A percentile compares a stretch with the other conserved stretches of the same genome.
These are phyloP conservation scores for Aureoboletus auriporus DNA, from an alignment of 768 basidiomycete species.

Conservation along the genomic window DNA sequence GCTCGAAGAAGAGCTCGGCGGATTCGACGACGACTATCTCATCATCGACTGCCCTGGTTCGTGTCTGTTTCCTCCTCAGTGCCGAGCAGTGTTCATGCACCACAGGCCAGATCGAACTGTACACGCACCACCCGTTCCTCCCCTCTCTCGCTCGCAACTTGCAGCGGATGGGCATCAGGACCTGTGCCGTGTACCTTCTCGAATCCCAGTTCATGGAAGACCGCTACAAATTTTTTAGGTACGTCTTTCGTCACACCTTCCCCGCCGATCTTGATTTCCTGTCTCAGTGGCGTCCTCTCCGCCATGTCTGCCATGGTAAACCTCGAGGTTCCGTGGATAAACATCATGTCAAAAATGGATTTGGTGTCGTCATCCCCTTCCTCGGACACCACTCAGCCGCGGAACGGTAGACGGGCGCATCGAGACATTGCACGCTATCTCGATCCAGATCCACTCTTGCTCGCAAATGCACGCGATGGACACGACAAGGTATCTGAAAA, in stretches of 20 bases:
- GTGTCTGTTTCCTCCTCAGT: conserved; percentile 9
- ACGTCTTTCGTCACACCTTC: conserved; percentile 2
- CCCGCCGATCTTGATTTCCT: conserved; percentile 3
- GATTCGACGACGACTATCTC: conserved; percentile 94
- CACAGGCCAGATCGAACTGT: conserved; percentile 94
- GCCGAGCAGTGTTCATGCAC: conserved; percentile 6
- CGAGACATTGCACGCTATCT: conserved; percentile 93
- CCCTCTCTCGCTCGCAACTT: conserved; percentile 82
- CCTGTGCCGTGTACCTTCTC: conserved; percentile 88
- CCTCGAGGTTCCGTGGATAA: conserved; percentile 94
- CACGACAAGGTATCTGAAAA: conserved; percentile 42
- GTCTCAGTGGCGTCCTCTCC: conserved; percentile 79
- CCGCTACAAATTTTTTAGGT: conserved; percentile 97
- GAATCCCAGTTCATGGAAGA: conserved; percentile 99
- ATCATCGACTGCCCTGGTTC: conserved; percentile 88
- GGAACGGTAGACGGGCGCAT: conserved; percentile 69
- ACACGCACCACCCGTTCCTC: conserved; percentile 97
- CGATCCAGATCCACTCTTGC: conserved; percentile 89
- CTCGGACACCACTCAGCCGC: conserved; percentile 43
- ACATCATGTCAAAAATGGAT: conserved; percentile 99
- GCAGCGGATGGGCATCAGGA: conserved; percentile 72
- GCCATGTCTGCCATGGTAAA: conserved; percentile 99
- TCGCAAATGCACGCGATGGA: conserved; percentile 49
- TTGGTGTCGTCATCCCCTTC: conserved; percentile 54
- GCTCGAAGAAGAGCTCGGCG: conserved; percentile 94